Evolutionary conservation across 2,329 filamentous ascomycete species (phyloP).

Genomic region (Verticillium isaacii): DNA sequence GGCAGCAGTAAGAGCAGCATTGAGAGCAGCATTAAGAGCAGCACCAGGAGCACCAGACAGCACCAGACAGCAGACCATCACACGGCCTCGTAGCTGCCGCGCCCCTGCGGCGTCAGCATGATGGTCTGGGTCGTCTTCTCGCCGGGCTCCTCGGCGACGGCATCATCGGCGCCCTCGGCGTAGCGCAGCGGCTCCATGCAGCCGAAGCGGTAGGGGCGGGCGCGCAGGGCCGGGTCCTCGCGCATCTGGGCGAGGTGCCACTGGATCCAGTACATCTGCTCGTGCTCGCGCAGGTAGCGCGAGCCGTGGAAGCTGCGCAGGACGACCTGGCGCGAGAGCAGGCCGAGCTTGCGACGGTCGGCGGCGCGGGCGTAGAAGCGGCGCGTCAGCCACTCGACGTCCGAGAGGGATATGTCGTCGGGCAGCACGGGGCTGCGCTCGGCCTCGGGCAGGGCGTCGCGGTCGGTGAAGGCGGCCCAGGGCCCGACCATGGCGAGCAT

Average conservation of each 20-base stretch:
- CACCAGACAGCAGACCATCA: not conserved
- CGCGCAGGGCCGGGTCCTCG: conserved; percentile 4
- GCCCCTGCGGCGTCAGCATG: not conserved
- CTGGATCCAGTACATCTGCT: conserved; percentile 53
- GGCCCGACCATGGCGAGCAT: conserved; percentile 57
- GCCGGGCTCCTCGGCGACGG: not conserved
- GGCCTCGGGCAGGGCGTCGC: conserved; percentile 22
- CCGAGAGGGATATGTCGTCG: conserved; percentile 38
- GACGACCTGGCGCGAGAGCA: conserved; percentile 53
- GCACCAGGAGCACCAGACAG: not conserved
- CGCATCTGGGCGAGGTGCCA: conserved; percentile 27
- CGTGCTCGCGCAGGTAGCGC: conserved; percentile 56
- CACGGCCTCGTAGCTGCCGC: not conserved
- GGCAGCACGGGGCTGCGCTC: conserved; percentile 7
- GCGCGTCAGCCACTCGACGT: conserved; percentile 47
- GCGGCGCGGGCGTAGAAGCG: conserved; percentile 58
- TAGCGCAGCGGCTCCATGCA: conserved; percentile 1
- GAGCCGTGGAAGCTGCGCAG: conserved; percentile 55
- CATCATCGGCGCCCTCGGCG: not conserved
- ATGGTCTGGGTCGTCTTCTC: not conserved
- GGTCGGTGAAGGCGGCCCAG: conserved; percentile 54
- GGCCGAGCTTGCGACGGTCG: conserved; percentile 51
- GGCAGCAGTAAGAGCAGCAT: not conserved
- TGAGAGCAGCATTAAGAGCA: not conserved
- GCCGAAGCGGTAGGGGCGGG: conserved; percentile 1